Conservation (phyloP, 495 filamentous ascomycete species). For the Zalerion maritima region DNA sequence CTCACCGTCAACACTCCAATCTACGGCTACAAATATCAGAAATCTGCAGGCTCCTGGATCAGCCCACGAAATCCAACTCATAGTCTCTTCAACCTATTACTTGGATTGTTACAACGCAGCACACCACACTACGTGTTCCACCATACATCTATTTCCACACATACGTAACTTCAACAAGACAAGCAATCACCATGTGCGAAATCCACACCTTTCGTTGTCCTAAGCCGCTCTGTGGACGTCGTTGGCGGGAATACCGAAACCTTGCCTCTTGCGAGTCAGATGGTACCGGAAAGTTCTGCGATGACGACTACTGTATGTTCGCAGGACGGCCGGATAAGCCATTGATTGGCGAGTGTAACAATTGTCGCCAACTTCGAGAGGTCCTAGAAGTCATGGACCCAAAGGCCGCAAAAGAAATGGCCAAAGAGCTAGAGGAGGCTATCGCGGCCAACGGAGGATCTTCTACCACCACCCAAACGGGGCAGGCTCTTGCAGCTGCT, state of each 20-base stretch:
- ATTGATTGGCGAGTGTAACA: conserved; percentile 7
- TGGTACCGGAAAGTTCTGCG: conserved; percentile 6
- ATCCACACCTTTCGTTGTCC: conserved; percentile 10
- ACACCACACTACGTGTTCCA: too few relatives aligned
- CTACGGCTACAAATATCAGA: too few relatives aligned
- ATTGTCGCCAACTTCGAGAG: conserved; percentile 5
- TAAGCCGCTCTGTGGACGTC: conserved; percentile 10
- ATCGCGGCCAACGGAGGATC: too few relatives aligned
- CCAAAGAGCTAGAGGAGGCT: background rate
- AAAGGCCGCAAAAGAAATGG: conserved; percentile 2
- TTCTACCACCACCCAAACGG: too few relatives aligned
- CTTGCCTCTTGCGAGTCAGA: conserved; percentile 11
- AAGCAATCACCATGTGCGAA: conserved; percentile 9
- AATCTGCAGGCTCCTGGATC: too few relatives aligned
- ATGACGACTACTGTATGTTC: conserved; percentile 10
- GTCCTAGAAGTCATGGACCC: conserved; percentile 2
- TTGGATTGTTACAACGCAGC: too few relatives aligned
- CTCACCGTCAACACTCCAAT: too few relatives aligned
- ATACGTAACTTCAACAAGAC: background rate
- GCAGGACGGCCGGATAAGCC: conserved; percentile 7
- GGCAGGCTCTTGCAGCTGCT: too few relatives aligned
- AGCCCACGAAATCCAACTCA: too few relatives aligned
- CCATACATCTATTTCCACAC: too few relatives aligned
- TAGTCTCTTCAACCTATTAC: too few relatives aligned
- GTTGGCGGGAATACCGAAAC: conserved; percentile 8